Base-by-base conservation (phyloP, 495 filamentous ascomycete genomes). In the Hypoxylon rickii region DNA sequence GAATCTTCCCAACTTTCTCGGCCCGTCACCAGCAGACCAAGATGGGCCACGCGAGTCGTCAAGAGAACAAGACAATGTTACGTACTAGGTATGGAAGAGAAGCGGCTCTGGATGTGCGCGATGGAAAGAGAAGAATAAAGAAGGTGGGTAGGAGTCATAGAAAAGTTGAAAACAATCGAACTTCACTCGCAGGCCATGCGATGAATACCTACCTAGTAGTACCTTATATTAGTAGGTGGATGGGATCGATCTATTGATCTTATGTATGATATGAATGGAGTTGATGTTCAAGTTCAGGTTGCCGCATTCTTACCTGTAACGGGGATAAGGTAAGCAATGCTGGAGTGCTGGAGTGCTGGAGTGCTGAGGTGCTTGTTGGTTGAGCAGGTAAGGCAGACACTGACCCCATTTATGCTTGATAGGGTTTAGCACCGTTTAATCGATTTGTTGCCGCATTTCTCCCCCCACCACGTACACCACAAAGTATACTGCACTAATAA, bases 1-100 rank as follows among this genome's bases (percentile, higher is more conserved):
- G n/a, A n/a, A n/a, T n/a, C n/a, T n/a, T 10, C 4, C 24, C 24
- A 60, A 53, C 44, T 20, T 53, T 60, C 49, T 19, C 43, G 43
- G 31, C 43, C 24, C 37, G 56, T 49, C 43, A 48, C 37, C 38
- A n/a, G n/a, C 32, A 38, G 31, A 29, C 8, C 18, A 37, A 16
- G 12, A 29, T 5, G 10, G 19, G 11, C 48, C 24, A 10, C 10
- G 24, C 24, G 24, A 29, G 10, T 29, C 4, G 24, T 4, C 24
- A 29, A 10, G 24, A 29, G 24, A 29, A 29, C 24, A 29, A 29
- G 4, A n/a, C n/a, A n/a, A n/a, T n/a, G n/a, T n/a, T n/a, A n/a
- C n/a, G n/a, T n/a, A n/a, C n/a, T n/a, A n/a, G n/a, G n/a, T n/a
- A n/a, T n/a, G n/a, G 24, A 29, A 10, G 24, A 4, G 5, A 4